Percentiles rank a stretch among this genome's conserved stretches.
Evolutionary conservation across 768 basidiomycete species (phyloP).

Genomic region (Russula griseocarnosa): DNA sequence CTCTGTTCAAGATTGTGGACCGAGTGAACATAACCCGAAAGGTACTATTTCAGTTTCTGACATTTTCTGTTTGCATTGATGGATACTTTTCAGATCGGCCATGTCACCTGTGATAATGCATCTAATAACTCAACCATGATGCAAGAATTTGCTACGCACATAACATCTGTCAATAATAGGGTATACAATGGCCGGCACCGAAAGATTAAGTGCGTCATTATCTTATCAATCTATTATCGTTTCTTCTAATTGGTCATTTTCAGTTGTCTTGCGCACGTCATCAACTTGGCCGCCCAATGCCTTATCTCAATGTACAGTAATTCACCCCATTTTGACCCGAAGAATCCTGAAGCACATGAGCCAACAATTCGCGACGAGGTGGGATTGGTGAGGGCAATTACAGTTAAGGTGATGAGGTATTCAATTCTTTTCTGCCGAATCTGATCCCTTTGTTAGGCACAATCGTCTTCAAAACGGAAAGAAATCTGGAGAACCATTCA

Average conservation of each 20-base stretch:
- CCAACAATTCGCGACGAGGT: too few species aligned
- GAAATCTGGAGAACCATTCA: too few species aligned
- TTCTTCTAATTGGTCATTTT: too few species aligned
- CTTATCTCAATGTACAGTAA: not conserved
- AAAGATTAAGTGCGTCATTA: not conserved
- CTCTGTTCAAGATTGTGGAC: not conserved
- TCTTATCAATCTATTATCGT: too few species aligned
- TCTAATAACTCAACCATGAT: not conserved
- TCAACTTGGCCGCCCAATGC: not conserved
- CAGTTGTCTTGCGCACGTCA: conserved; percentile 8
- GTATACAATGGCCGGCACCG: not conserved
- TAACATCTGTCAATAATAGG: not conserved
- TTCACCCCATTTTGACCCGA: not conserved
- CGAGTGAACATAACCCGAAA: not conserved
- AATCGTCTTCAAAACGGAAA: too few species aligned
- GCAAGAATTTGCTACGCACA: not conserved
- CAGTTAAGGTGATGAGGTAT: too few species aligned
- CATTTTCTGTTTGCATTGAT: not conserved
- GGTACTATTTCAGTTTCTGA: not conserved
- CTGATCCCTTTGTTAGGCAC: too few species aligned
- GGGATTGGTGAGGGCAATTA: too few species aligned
- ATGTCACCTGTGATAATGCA: not conserved
- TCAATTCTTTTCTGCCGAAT: too few species aligned
- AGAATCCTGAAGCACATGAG: not conserved
- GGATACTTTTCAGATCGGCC: not conserved